Evolutionary conservation across 2,329 filamentous ascomycete genomes (phyloP), one percentile per base, ranked within the genome.

Genomic region (Geosmithia flava): DNA sequence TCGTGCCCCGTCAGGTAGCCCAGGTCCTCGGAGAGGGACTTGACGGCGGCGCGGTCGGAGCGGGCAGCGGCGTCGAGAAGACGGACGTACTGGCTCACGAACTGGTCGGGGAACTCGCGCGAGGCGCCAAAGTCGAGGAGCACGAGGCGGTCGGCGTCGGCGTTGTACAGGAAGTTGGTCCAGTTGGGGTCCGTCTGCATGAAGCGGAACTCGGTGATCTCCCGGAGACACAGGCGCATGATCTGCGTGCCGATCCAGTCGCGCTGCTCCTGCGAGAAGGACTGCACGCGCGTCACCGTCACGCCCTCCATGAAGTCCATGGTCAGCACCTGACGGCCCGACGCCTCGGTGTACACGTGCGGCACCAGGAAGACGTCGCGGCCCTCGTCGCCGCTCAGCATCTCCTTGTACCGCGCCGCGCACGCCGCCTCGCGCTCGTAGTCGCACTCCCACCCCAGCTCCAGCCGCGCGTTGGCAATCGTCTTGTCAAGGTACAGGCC

Each of bases 151-250:
- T 80, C 70, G 3, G 75, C 80, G 19, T 70, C 57, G 1, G 80
- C 70, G 57, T 97, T 93, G 72, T 88, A 98, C 19, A 97, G 74
- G 65, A 98, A 98, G 66, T 98, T 98, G 33, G 91, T 97, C 93
- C 93, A 98, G 71, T 98, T 98, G 41, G 93, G 93, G 61, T 98
- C 93, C 5, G 93, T 98, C 68, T 98, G 93, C 93, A 98, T 98
- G 70, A 95, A 97, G 51, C 76, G 82, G 77, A 96, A 97, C 65
- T 95, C 88, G 53, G 83, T 83, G 56, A 97, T 91, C 68, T 97
- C 93, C 50, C 90, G 83, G 40, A 97, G 76, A 61, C 89, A 97
- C 11, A 98, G 81, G 3, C 89, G 85, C 47, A 97, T 76, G 54
- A 97, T 87, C 58, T 97, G 87, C 1, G 88, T 93, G 47, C 93